phyloP scores from a whole-genome alignment of 768 basidiomycete species.

The Agaricus blazei region DNA sequence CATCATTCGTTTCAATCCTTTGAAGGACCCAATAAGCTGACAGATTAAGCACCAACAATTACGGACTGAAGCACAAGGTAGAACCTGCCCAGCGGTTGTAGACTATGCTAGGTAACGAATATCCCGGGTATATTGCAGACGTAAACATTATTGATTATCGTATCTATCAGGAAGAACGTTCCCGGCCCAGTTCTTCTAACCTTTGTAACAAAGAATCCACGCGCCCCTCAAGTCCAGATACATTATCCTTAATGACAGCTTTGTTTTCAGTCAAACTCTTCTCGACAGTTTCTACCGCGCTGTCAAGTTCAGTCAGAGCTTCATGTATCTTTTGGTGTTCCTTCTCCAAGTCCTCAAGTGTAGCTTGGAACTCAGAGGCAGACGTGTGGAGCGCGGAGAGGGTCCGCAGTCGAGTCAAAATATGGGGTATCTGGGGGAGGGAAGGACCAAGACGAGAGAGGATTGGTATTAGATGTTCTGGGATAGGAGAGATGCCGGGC shows the following conservation, averaged over 20 bases:
- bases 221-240: constrained; percentile 58
- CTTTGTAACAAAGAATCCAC: constrained; percentile 35
- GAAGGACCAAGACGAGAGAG: constrained; percentile 67
- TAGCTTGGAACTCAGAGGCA: constrained; percentile 71
- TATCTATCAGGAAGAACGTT: constrained; percentile 10
- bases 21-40: too few species aligned
- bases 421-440: constrained; percentile 82
- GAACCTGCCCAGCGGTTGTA: too few species aligned
- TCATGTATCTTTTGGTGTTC: constrained; percentile 65
- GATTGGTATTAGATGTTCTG: constrained; percentile 64
- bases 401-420: constrained; percentile 84
- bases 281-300: constrained; percentile 70
- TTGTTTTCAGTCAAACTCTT: constrained; percentile 72
- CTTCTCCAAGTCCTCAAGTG: constrained; percentile 61
- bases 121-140: not conserved
- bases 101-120: too few species aligned
- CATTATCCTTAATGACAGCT: constrained; percentile 65
- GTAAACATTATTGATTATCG: not conserved
- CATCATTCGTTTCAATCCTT: too few species aligned
- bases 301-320: constrained; percentile 60
- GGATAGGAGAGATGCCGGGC: constrained; percentile 23
- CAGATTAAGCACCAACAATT: too few species aligned
- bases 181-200: constrained; percentile 34
- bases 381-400: constrained; percentile 77
- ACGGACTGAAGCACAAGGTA: too few species aligned